phyloP scores from a whole-genome alignment of 495 filamentous ascomycete genomes.

The Podospora anserina region DNA sequence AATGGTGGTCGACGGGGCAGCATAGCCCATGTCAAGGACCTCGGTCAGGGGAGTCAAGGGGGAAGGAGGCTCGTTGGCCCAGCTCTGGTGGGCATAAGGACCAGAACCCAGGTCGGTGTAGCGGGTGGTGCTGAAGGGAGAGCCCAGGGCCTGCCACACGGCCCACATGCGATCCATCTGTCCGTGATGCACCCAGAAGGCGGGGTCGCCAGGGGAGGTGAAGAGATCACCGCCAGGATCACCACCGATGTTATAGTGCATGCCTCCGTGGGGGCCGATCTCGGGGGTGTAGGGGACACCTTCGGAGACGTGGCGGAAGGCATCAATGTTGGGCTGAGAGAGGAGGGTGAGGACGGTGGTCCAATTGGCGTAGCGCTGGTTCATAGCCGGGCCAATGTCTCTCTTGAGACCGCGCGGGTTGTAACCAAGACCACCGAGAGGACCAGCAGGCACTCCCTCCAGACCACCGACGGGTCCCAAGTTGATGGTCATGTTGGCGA shows the following conservation, averaged over 20 bases:
- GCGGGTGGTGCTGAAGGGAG: conserved; percentile 20
- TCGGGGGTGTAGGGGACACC: conserved; percentile 48
- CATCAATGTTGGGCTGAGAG: conserved; percentile 41
- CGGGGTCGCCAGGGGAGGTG: conserved; percentile 60
- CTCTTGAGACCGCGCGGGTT: conserved; percentile 65
- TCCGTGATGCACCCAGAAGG: conserved; percentile 65
- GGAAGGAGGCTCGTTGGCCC: conserved; percentile 49
- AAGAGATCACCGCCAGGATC: conserved; percentile 58
- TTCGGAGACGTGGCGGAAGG: conserved; percentile 52
- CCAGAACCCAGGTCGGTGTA: conserved; percentile 40
- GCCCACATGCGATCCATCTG: conserved; percentile 65
- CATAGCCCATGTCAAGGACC: conserved; percentile 40
- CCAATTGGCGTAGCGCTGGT: conserved; percentile 47
- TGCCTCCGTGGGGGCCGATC: conserved; percentile 61
- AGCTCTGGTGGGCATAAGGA: conserved; percentile 47
- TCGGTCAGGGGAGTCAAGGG: conserved; percentile 36
- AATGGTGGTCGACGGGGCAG: conserved; percentile 35
- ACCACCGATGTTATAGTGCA: conserved; percentile 62
- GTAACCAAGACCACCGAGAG: conserved; percentile 30
- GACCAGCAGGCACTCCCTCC: conserved; percentile 15
- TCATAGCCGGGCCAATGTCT: conserved; percentile 53
- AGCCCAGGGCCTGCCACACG: conserved; percentile 49
- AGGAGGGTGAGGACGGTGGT: conserved; percentile 40
- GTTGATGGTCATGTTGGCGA: conserved; percentile 52
- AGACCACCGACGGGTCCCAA: conserved; percentile 49